phyloP scores from a whole-genome alignment of 306 rosid genomes.

The Sophora flavescens region DNA sequence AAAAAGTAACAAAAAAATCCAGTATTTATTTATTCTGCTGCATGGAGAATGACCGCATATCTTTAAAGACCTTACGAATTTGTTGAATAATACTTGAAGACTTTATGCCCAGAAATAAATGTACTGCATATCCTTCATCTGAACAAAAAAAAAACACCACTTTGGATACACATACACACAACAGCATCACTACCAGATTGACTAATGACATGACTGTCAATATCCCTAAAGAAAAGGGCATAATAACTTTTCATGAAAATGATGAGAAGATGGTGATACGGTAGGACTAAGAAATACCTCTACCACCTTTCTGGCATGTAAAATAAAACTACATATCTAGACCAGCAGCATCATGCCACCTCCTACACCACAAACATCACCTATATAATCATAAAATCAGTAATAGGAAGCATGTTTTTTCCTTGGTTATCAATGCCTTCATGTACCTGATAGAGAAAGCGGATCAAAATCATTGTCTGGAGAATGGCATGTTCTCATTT shows the following conservation, averaged over 20 bases:
- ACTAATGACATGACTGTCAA: not conserved
- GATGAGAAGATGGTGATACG: not conserved
- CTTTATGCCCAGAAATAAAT: not conserved
- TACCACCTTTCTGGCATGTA: too few species aligned
- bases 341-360: too few species aligned
- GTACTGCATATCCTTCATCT: not conserved
- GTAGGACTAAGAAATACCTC: too few species aligned
- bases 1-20: constrained; percentile 14
- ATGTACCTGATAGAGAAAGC: not conserved
- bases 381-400: not conserved
- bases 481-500: constrained; percentile 6
- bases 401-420: not conserved
- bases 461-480: not conserved
- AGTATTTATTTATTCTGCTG: not conserved
- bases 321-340: too few species aligned
- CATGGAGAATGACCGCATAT: not conserved
- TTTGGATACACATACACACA: not conserved
- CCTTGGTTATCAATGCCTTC: not conserved
- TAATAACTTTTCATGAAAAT: not conserved
- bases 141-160: not conserved
- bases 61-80: not conserved
- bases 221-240: constrained; percentile 6
- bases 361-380: not conserved
- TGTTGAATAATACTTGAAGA: not conserved
- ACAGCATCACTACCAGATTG: not conserved